A percentile compares a stretch with the other conserved stretches of the same genome.
These are phyloP conservation scores for Trichosporon sp. DNA, from an alignment of 1,284 basidiomycete species.

Conservation along the genomic window DNA sequence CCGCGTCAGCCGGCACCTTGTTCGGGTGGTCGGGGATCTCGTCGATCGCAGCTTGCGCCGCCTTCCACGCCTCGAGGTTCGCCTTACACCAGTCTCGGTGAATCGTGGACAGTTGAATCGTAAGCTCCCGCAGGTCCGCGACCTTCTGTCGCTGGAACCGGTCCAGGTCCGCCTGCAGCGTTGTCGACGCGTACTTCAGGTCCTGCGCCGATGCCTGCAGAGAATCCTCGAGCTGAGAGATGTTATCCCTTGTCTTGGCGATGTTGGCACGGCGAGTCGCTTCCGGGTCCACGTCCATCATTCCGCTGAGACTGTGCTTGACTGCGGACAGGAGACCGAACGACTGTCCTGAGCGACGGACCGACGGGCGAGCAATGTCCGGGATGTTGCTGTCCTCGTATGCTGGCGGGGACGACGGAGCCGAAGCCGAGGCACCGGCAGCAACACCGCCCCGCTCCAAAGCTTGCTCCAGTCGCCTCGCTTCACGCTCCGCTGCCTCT, in stretches of 20 bases:
- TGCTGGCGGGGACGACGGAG: background rate
- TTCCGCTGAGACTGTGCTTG: conserved; percentile 90
- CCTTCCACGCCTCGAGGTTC: conserved; percentile 97
- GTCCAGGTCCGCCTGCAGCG: conserved; percentile 96
- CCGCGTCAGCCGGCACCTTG: conserved; percentile 44
- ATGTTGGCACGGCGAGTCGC: conserved; percentile 89
- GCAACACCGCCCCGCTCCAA: conserved; percentile 60
- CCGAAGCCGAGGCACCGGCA: background rate
- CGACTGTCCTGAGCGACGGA: conserved; percentile 55
- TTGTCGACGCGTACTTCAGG: conserved; percentile 90
- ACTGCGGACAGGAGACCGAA: conserved; percentile 89
- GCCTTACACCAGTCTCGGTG: conserved; percentile 96
- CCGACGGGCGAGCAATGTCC: conserved; percentile 19
- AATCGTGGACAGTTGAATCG: conserved; percentile 81
- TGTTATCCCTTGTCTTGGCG: conserved; percentile 89
- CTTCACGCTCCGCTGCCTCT: conserved; percentile 90
- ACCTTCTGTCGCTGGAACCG: conserved; percentile 99
- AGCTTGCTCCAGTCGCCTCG: conserved; percentile 83
- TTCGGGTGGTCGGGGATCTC: conserved; percentile 89
- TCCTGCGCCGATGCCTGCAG: conserved; percentile 86
- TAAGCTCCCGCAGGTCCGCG: conserved; percentile 88
- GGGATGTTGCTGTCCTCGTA: background rate
- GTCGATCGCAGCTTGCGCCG: conserved; percentile 85
- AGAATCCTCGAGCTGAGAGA: conserved; percentile 90
- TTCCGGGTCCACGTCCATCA: conserved; percentile 99